Percentiles rank a stretch among this genome's conserved stretches.
Conservation (phyloP, 495 filamentous ascomycete genomes). For the Hyaloscypha finlandica region DNA sequence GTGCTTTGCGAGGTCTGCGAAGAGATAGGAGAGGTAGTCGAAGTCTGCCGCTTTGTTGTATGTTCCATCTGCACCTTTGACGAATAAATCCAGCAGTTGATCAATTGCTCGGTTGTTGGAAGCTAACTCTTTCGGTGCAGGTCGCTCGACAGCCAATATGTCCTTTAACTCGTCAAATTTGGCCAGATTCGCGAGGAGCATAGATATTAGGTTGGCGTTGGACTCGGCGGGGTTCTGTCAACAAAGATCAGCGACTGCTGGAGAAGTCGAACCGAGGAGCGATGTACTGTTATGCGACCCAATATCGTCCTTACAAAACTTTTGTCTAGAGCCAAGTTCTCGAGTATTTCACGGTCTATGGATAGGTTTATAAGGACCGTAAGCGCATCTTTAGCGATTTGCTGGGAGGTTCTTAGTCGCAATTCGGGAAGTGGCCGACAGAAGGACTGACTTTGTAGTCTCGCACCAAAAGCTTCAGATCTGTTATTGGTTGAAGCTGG, state of each 20-base stretch:
- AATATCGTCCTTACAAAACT: conserved; percentile 76
- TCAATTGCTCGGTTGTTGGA: conserved; percentile 78
- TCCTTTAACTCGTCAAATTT: conserved; percentile 74
- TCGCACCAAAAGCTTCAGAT: conserved; percentile 84
- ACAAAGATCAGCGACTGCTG: not conserved
- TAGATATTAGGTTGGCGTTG: conserved; percentile 82
- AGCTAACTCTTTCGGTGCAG: conserved; percentile 56
- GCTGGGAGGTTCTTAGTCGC: conserved; percentile 45
- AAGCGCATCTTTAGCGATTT: conserved; percentile 89
- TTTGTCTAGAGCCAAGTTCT: conserved; percentile 74
- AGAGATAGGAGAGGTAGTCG: conserved; percentile 91
- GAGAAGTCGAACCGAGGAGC: conserved; percentile 20
- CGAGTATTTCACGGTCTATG: conserved; percentile 70
- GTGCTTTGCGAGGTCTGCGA: conserved; percentile 87
- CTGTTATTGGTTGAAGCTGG: conserved; percentile 75
- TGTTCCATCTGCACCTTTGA: conserved; percentile 76
- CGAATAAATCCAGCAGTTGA: conserved; percentile 93
- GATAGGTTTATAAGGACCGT: conserved; percentile 93
- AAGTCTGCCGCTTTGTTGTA: conserved; percentile 88
- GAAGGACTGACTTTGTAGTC: conserved; percentile 46
- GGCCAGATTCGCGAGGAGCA: conserved; percentile 89
- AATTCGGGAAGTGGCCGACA: not conserved
- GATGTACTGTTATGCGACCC: conserved; percentile 72
- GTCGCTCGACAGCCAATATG: conserved; percentile 64
- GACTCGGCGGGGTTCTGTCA: conserved; percentile 54